Evolutionary conservation across 2,329 filamentous ascomycete species (phyloP), one percentile per base, ranked within the genome.

Genomic region (Cercospora zeae-maydis): DNA sequence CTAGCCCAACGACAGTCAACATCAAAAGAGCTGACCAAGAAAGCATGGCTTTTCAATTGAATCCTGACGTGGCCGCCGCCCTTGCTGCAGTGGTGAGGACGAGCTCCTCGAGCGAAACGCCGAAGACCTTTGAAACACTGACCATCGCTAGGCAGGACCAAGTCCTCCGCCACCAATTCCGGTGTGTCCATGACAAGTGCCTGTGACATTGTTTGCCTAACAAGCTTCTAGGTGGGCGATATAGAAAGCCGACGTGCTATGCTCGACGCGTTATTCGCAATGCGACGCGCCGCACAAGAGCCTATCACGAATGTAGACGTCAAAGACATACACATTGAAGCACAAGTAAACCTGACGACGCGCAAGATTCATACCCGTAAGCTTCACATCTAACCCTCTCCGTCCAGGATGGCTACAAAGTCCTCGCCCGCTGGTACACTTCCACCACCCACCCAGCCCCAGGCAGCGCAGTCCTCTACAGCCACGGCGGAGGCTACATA

Each of bases 401-500:
- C 37, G 3, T 24, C 56, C 14, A 54, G 19, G 65, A 67, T 55
- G 67, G 67, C 62, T 63, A 67, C 61, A 27, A 65, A 19, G 55
- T 71, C 51, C 61, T 62, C 21, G 59, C 67, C 14, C 66, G 67
- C 57, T 66, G 64, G 63, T 68, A 68, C 66, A 64, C 58, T 6
- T 66, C 65, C 21, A 63, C 54, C 14, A 59, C 37, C 21, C 30
- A 21, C 16, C 34, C 51, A 4, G 58, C 60, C 9, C 36, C 57
- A 16, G 62, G 64, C 6, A 54, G 61, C 11, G 77, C 75, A 1
- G 68, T 78, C 6, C 47, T 77, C 21, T 75, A 78, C 60, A 64
- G 75, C 19, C 80, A 82, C 61, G 78, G 78, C 33, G 79, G 80
- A 14, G 79, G 79, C 13, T 75, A 76, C 53, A 71, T 81, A 30